These are phyloP conservation scores for Byssochlamys sp. DNA, from an alignment of 2,329 filamentous ascomycete species.

Conservation along the genomic window DNA sequence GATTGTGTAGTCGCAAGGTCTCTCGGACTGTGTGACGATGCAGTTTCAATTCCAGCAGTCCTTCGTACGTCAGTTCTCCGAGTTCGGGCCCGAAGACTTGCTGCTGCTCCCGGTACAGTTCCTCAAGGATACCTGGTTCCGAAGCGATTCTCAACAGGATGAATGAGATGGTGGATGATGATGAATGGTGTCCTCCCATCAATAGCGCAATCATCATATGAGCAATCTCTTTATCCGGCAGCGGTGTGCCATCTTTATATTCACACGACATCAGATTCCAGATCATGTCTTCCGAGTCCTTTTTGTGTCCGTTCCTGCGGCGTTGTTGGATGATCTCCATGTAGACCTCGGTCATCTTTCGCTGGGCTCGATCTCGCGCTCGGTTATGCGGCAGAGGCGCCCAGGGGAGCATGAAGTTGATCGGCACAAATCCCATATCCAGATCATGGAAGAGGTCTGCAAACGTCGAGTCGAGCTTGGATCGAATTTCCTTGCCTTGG, in stretches of 20 bases:
- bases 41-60: slow-evolving; percentile 67
- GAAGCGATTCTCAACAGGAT: slow-evolving; percentile 72
- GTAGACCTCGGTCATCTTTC: slow-evolving; percentile 71
- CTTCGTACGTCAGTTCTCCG: slow-evolving; percentile 65
- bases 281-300: slow-evolving; percentile 66
- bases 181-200: slow-evolving; percentile 86
- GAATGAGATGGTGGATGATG: slow-evolving; percentile 74
- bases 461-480: slow-evolving; percentile 68
- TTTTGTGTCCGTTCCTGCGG: slow-evolving; percentile 44
- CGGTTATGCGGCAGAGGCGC: slow-evolving; percentile 80
- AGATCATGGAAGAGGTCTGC: slow-evolving; percentile 78
- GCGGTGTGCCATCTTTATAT: slow-evolving; percentile 70
- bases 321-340: slow-evolving; percentile 70
- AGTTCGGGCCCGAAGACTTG: slow-evolving; percentile 63
- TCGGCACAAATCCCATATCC: slow-evolving; percentile 77
- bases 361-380: slow-evolving; percentile 67
- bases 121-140: slow-evolving; percentile 68
- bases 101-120: slow-evolving; percentile 75
- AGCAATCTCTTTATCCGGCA: slow-evolving; percentile 77
- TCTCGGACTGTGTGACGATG: slow-evolving; percentile 82
- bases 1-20: slow-evolving; percentile 79
- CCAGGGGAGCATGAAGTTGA: slow-evolving; percentile 88
- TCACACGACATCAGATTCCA: slow-evolving; percentile 77
- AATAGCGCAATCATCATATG: slow-evolving; percentile 91
- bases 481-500: slow-evolving; percentile 73